Base-by-base conservation (phyloP, 352 stramenopile species). In the Thraustochytrium striatum region DNA sequence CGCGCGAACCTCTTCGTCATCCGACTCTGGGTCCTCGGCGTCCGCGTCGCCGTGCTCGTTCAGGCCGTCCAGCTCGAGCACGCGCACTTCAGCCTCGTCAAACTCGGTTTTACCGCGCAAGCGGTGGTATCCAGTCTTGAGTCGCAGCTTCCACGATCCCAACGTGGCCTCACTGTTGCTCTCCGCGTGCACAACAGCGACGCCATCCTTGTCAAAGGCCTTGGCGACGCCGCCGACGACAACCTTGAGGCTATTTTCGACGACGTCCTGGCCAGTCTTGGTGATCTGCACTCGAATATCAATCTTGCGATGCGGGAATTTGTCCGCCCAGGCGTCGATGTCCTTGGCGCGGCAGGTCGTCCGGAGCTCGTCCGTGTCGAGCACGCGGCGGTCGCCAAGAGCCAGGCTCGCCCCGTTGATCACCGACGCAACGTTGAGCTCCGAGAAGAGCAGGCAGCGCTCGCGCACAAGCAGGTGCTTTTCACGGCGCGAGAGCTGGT, bases 371-470 rank as follows among this genome's bases (percentile, higher is more conserved):
- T 75, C 65, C 3, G 39, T 11, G 11, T 28, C 5, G 1, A 75
- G 39, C 16, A 16, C 50, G 25, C 65, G 65, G 21, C 19, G 21
- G 52, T 38, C 52, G 3, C 28, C 21, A 3, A 75, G n/a, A 13
- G 65, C 65, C 2, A 75, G 30, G 47, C 65, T 75, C 0, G 65
- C 52, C 3, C 65, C 65, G 68, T 75, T 75, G 13, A 75, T 41
- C 0, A 43, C 65, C n/a, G 43, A 75, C 5, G 65, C 65, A 30
- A 70, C 9, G 36, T 75, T 75, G 16, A 75, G 39, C 28, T 19
- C n/a, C 65, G 65, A 75, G 25, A 75, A 1, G 43, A 75, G 50
- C 65, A 75, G 65, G 65, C 65, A 75, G 16, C 25, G 16, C 3
- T 75, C 65, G 13, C 19, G 2, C 8, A 75, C n/a, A 7, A 68